Percentiles rank a stretch among this genome's conserved stretches.
phyloP scores from a whole-genome alignment of 768 basidiomycete species.

The Boletus eberwhitei region DNA sequence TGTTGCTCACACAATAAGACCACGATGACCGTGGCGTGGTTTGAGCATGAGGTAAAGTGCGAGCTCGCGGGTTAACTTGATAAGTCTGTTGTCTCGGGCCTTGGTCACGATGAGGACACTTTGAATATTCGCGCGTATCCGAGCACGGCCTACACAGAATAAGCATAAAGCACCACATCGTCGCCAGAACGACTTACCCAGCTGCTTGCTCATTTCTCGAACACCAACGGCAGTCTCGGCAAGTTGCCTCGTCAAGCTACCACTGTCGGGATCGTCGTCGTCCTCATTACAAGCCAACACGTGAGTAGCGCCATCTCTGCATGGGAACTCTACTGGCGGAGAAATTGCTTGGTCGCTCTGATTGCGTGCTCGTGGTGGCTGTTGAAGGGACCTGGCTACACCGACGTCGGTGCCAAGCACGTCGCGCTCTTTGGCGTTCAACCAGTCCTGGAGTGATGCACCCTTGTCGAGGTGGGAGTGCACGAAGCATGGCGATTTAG shows the following conservation, averaged over 20 bases:
- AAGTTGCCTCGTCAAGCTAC: conserved; percentile 84
- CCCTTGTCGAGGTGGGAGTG: conserved; percentile 88
- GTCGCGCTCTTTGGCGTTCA: conserved; percentile 39
- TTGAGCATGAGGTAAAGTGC: conserved; percentile 95
- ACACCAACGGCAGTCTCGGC: conserved; percentile 98
- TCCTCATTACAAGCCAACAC: conserved; percentile 37
- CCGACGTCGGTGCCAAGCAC: conserved; percentile 39
- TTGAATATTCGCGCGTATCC: conserved; percentile 89
- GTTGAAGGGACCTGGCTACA: conserved; percentile 49
- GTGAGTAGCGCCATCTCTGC: conserved; percentile 16
- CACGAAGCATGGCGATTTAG: conserved; percentile 83
- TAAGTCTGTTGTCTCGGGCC: conserved; percentile 94
- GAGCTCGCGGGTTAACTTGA: conserved; percentile 90
- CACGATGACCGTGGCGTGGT: conserved; percentile 61
- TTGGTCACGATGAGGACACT: conserved; percentile 95
- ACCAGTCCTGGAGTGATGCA: conserved; percentile 74
- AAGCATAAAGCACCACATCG: conserved; percentile 7
- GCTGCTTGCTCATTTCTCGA: conserved; percentile 97
- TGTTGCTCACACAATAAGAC: conserved; percentile 75
- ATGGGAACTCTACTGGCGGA: conserved; percentile 15
- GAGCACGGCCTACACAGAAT: conserved; percentile 71
- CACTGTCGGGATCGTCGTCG: conserved; percentile 67
- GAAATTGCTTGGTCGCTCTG: conserved; percentile 2
- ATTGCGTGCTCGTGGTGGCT: conserved; percentile 10
- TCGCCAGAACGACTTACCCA: conserved; percentile 54